Percentiles rank a stretch among this genome's conserved stretches.
phyloP scores from a whole-genome alignment of 768 basidiomycete genomes.

The Gyrodon lividus region DNA sequence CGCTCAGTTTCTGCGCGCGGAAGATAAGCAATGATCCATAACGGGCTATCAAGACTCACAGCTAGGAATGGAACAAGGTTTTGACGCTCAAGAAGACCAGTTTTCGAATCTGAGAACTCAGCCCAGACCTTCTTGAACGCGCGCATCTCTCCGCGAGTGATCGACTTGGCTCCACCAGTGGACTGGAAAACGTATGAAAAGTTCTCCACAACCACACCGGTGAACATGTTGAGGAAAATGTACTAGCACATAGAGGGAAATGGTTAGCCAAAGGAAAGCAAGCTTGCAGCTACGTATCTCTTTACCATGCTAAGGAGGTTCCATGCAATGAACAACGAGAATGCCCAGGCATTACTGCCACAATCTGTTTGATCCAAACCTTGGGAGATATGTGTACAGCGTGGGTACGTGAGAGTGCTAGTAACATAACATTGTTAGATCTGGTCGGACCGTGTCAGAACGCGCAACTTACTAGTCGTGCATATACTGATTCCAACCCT shows the following conservation, averaged over 20 bases:
- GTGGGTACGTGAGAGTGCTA: slow-evolving; percentile 75
- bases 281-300: slow-evolving; percentile 13
- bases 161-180: slow-evolving; percentile 74
- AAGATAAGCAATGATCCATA: slow-evolving; percentile 2
- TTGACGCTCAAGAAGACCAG: slow-evolving; percentile 70
- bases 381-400: slow-evolving; percentile 61
- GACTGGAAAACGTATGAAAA: slow-evolving; percentile 95
- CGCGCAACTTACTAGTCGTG: slow-evolving; percentile 72
- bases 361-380: slow-evolving; percentile 74
- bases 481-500: slow-evolving; percentile 98
- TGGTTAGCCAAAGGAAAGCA: neutral
- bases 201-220: slow-evolving; percentile 93
- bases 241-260: slow-evolving; percentile 50
- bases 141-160: slow-evolving; percentile 90
- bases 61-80: slow-evolving; percentile 78
- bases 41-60: slow-evolving; percentile 45
- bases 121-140: slow-evolving; percentile 95
- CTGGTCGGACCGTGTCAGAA: neutral
- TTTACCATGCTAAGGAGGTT: slow-evolving; percentile 90
- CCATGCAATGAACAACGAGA: slow-evolving; percentile 89
- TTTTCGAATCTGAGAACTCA: slow-evolving; percentile 73
- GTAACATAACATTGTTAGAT: neutral
- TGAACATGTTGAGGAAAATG: slow-evolving; percentile 95
- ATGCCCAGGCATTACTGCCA: slow-evolving; percentile 82
- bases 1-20: slow-evolving; percentile 64